Base-by-base conservation (phyloP, 2,329 filamentous ascomycete genomes). In the Orbilia ellipsospora region DNA sequence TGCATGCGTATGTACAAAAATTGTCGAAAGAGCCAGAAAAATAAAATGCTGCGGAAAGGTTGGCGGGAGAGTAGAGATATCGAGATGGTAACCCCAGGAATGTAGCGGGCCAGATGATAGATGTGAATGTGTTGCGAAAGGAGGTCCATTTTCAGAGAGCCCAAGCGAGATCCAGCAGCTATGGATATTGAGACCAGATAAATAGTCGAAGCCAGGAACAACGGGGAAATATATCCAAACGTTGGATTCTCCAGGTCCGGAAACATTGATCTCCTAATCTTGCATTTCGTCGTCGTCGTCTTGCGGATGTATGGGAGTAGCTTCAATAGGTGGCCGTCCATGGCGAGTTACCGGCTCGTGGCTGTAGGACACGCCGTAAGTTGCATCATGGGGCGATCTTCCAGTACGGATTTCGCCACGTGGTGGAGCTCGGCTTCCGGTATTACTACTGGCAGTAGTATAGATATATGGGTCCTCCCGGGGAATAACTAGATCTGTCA, bases 281-380 rank as follows among this genome's bases (percentile, higher is more conserved):
- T 74, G 45, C 70, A 74, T 74, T 62, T 74, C 70, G 18, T 74
- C 70, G 54, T 74, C 70, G 16, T 68, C 64, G 16, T 74, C 57
- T 48, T 56, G 48, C 18, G 62, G 63, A n/a, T 55, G 65, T 57
- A 69, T 63, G 26, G 56, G 40, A 12, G 69, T 62, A n/a, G 61
- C 69, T 28, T 73, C 69, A 62, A 73, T 73, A 28, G 57, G 63
- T 10, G 31, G 31, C 10, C 64, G 70, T 55, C 56, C 51, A 31
- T 74, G 70, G 23, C 63, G 63, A 20, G 18, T 10, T 15, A 57
- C 42, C 8, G 63, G 51, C 10, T 74, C 70, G 44, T 68, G 63
- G 31, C 31, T 36, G 54, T 74, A 74, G 13, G 63, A 63, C 42
- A 57, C 57, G 42, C 55, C 31, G n/a, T 68, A 74, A 23, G 70